Conservation (phyloP, 2,329 filamentous ascomycete genomes). For the Ampelomyces quisqualis region DNA sequence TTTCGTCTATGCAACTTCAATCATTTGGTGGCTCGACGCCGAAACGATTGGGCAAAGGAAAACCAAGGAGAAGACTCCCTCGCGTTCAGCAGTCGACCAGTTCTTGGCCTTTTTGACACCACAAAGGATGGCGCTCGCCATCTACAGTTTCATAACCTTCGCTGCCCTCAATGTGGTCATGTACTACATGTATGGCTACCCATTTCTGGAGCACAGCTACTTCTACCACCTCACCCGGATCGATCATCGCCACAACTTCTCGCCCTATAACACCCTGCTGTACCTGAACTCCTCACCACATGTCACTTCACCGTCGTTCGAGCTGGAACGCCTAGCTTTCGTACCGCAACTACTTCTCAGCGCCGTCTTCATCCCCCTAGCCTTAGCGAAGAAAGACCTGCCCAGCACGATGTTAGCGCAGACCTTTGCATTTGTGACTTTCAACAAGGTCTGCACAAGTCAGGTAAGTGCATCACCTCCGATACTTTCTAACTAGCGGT, state of each 20-base stretch:
- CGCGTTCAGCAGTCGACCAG: constrained; percentile 24
- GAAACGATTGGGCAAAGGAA: constrained; percentile 38
- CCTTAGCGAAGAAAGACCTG: constrained; percentile 77
- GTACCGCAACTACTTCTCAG: constrained; percentile 82
- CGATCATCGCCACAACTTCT: constrained; percentile 98
- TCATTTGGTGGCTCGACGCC: constrained; percentile 76
- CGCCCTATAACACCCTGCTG: constrained; percentile 87
- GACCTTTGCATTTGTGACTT: constrained; percentile 94
- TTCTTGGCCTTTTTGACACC: constrained; percentile 31
- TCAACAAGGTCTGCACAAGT: constrained; percentile 98
- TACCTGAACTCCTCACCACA: constrained; percentile 74
- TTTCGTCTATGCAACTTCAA: constrained; percentile 85
- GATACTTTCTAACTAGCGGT: constrained; percentile 1
- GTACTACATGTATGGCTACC: constrained; percentile 71
- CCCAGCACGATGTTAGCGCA: constrained; percentile 86
- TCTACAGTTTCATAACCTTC: constrained; percentile 73
- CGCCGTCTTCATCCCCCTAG: constrained; percentile 71
- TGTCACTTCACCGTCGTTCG: constrained; percentile 45
- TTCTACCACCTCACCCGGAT: constrained; percentile 89
- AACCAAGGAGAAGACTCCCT: background rate
- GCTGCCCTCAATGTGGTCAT: constrained; percentile 71
- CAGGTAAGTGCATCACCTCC: constrained; percentile 63
- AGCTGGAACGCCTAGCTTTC: constrained; percentile 80
- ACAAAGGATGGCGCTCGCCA: constrained; percentile 57
- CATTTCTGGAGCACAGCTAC: constrained; percentile 87